phyloP scores from a whole-genome alignment of 805 yeast genomes.

The Monosporozyma solicola region DNA sequence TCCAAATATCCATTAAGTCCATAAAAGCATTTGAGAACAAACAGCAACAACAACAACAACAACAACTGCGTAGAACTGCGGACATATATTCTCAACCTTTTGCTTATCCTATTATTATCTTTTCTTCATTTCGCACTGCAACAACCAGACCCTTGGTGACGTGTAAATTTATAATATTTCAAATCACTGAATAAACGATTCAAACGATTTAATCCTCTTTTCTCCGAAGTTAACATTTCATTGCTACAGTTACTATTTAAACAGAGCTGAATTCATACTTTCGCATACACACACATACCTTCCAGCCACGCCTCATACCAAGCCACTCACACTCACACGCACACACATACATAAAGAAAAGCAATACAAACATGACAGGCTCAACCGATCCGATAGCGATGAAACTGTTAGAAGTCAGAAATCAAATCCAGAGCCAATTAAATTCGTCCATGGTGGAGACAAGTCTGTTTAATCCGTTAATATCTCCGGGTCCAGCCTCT shows the following conservation, averaged over 20 bases:
- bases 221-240: neutral
- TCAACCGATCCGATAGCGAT: constrained; percentile 2
- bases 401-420: constrained; percentile 8
- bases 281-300: neutral
- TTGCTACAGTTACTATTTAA: neutral
- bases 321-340: neutral
- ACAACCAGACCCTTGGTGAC: neutral
- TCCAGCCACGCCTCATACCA: neutral
- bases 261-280: neutral
- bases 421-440: constrained; percentile 8
- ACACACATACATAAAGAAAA: neutral
- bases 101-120: neutral
- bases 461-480: constrained; percentile 16
- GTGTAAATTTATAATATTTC: neutral
- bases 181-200: neutral
- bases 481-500: constrained; percentile 42
- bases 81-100: too few species aligned
- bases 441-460: constrained; percentile 5
- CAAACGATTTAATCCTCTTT: neutral
- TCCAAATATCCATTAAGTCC: neutral
- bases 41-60: too few species aligned
- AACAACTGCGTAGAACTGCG: too few species aligned
- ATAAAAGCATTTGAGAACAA: neutral
- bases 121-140: too few species aligned
- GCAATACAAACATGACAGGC: neutral